Percentiles rank a stretch among this genome's conserved stretches.
Conservation (phyloP, 768 basidiomycete genomes). For the Rhizopogon vulgaris region DNA sequence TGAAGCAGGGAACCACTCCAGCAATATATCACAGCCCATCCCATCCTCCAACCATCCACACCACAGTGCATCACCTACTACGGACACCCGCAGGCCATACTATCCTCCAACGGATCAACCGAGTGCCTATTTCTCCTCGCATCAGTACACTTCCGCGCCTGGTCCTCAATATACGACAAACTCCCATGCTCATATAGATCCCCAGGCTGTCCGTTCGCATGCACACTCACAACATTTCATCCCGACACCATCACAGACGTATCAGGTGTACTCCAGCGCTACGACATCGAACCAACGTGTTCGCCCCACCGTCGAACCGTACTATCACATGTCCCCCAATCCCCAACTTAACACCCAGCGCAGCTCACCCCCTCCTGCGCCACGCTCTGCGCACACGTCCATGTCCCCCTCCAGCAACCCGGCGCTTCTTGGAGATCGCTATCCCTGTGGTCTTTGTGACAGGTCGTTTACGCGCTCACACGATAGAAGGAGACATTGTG, state of each 20-base stretch:
- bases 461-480: constrained; percentile 78
- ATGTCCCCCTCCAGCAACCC: constrained; percentile 16
- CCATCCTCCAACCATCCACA: constrained; percentile 16
- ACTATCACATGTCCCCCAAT: constrained; percentile 35
- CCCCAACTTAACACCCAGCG: constrained; percentile 24
- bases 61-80: constrained; percentile 8
- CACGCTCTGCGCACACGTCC: constrained; percentile 11
- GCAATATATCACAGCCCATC: constrained; percentile 10
- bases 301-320: constrained; percentile 29
- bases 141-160: background rate
- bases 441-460: constrained; percentile 67
- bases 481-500: constrained; percentile 77
- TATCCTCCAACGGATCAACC: background rate
- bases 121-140: constrained; percentile 13
- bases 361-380: background rate
- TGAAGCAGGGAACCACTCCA: constrained; percentile 17
- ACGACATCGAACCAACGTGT: constrained; percentile 19
- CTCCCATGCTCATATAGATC: constrained; percentile 10
- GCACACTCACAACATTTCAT: constrained; percentile 32
- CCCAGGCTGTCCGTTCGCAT: constrained; percentile 13
- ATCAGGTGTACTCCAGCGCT: constrained; percentile 28
- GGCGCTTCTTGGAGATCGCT: constrained; percentile 49
- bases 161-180: background rate
- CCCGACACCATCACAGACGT: constrained; percentile 43
- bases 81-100: constrained; percentile 20